phyloP scores from a whole-genome alignment of 495 filamentous ascomycete genomes.

The Trichocladium antarcticum region DNA sequence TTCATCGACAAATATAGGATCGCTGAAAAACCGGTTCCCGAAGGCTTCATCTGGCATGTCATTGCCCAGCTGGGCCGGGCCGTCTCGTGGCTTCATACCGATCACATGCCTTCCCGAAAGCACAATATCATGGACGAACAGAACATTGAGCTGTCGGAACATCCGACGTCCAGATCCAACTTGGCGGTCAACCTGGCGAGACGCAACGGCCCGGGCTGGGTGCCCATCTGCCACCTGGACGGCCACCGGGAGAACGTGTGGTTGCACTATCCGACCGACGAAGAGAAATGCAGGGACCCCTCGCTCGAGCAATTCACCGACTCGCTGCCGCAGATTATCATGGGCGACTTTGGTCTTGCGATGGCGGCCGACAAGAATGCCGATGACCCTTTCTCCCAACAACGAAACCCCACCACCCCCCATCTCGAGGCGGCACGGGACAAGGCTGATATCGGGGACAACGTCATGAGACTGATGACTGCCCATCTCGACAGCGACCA shows the following conservation, averaged over 20 bases:
- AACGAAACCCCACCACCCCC: not conserved
- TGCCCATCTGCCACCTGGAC: slow-evolving; percentile 1
- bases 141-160: too few species aligned
- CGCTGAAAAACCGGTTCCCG: not conserved
- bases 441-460: not conserved
- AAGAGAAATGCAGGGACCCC: slow-evolving; percentile 4
- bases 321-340: slow-evolving; percentile 4
- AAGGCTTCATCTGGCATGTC: slow-evolving; percentile 17
- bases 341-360: slow-evolving; percentile 5
- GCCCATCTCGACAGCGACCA: too few species aligned
- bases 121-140: not conserved
- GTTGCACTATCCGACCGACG: slow-evolving; percentile 10
- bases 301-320: not conserved
- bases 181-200: too few species aligned
- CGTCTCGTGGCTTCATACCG: slow-evolving; percentile 7
- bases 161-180: too few species aligned
- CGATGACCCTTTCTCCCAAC: too few species aligned
- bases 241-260: slow-evolving; percentile 2
- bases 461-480: not conserved
- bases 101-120: not conserved
- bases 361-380: not conserved
- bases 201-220: too few species aligned
- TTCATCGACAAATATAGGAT: not conserved
- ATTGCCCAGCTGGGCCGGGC: slow-evolving; percentile 10
- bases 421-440: slow-evolving; percentile 4